phyloP scores from a whole-genome alignment of 805 yeast species.

The Ogataea henricii region DNA sequence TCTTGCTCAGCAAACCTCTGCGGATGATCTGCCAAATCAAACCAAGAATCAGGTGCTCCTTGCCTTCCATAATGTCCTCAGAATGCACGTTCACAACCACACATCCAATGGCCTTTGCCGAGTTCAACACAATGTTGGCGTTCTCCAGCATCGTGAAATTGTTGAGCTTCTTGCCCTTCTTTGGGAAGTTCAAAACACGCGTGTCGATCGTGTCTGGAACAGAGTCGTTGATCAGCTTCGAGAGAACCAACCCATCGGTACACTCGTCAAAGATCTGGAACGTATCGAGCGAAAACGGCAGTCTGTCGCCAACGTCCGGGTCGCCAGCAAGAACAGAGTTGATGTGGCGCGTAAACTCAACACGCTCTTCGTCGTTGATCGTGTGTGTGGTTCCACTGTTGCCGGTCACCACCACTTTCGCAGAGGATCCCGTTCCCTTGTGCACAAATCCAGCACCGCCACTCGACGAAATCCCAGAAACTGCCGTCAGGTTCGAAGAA shows the following conservation, averaged over 20 bases:
- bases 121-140: slow-evolving; percentile 95
- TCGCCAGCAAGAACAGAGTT: slow-evolving; percentile 91
- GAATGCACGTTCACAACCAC: slow-evolving; percentile 97
- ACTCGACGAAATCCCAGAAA: slow-evolving; percentile 15
- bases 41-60: slow-evolving; percentile 88
- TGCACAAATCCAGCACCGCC: slow-evolving; percentile 39
- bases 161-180: slow-evolving; percentile 76
- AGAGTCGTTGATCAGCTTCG: slow-evolving; percentile 93
- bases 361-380: slow-evolving; percentile 94
- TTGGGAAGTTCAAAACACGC: slow-evolving; percentile 90
- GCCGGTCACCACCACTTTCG: slow-evolving; percentile 78
- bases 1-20: slow-evolving; percentile 90
- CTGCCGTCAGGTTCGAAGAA: slow-evolving; percentile 26
- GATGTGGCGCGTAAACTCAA: slow-evolving; percentile 94
- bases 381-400: slow-evolving; percentile 92
- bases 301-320: slow-evolving; percentile 73
- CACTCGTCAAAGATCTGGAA: slow-evolving; percentile 97
- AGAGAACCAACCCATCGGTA: slow-evolving; percentile 89
- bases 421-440: slow-evolving; percentile 58
- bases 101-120: slow-evolving; percentile 99
- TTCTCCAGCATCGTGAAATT: slow-evolving; percentile 95
- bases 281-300: slow-evolving; percentile 91
- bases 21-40: slow-evolving; percentile 97
- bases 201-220: slow-evolving; percentile 99
- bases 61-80: slow-evolving; percentile 91